Evolutionary conservation across 352 stramenopile genomes (phyloP), one percentile per base, ranked within the genome.

Genomic region (Globisporangium paddicum): DNA sequence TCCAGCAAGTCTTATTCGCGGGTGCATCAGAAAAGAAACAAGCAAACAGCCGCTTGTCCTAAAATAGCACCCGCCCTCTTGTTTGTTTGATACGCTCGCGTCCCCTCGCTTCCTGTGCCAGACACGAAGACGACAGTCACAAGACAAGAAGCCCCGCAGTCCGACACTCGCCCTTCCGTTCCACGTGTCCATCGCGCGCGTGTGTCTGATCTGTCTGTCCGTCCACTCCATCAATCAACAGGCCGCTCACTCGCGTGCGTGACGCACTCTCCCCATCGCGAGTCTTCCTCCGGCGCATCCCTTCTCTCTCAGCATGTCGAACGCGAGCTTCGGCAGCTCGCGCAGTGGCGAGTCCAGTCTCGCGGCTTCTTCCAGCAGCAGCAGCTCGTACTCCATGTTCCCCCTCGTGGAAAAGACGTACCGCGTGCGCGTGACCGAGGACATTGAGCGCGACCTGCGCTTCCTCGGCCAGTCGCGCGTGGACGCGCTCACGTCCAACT

Each of bases 321-420:
- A 18, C 46, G 46, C 37, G 34, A 67, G 44, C 61, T 64, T 63
- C 55, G 58, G 55, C 45, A 64, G 62, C 56, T 66, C 61, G 62
- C 61, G 59, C 28, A 67, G 61, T 38, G 63, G 63, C 45, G 57
- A 60, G 46, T 35, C 53, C 48, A 40, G 25, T 51, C 8, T 14
- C 21, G 28, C 46, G 30, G 18, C 26, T 40, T 37, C 2, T 2
- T 21, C 19, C 19, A 34, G 25, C 55, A 61, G 26, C 51, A 32
- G 28, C 28, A 32, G 6, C 38, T 72, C 77, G 64, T 86, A 82
- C 64, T 90, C 82, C 46, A 89, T 95, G 78, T 93, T 93, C 71
- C 81, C 79, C 54, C 77, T 89, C 56, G 82, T 95, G 37, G 82
- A 93, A 68, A 93, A 93, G 68, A 87, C 82, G 45, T 93, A 89